These are phyloP conservation scores for Capsicum pubescens DNA, from an alignment of 257 asterid species.

Conservation along the genomic window DNA sequence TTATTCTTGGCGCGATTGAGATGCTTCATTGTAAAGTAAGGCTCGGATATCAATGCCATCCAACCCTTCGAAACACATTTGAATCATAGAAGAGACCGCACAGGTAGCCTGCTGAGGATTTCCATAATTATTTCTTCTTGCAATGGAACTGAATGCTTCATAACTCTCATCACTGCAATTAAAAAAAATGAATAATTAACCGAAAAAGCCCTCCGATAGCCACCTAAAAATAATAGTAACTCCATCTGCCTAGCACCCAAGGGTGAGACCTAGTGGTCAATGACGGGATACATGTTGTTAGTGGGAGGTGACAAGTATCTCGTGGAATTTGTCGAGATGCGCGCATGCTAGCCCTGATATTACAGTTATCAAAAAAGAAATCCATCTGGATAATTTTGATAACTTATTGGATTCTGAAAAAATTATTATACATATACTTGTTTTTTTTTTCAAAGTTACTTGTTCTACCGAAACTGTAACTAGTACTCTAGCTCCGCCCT, in stretches of 20 bases:
- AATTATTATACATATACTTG: not conserved
- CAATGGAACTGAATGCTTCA: not conserved
- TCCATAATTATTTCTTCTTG: constrained; percentile 24
- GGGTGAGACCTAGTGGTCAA: too few relatives aligned
- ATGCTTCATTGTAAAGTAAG: not conserved
- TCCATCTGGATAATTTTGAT: too few relatives aligned
- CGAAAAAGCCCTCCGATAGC: too few relatives aligned
- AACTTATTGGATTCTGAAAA: not conserved
- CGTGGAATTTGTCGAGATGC: too few relatives aligned
- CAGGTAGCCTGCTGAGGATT: constrained; percentile 31
- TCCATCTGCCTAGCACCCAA: too few relatives aligned
- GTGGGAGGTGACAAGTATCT: too few relatives aligned
- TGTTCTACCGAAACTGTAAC: not conserved
- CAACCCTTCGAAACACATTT: constrained; percentile 31
- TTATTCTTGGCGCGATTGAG: not conserved
- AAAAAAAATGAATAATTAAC: not conserved
- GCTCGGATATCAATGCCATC: not conserved
- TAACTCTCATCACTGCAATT: not conserved
- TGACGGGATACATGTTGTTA: too few relatives aligned
- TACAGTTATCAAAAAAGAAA: too few relatives aligned
- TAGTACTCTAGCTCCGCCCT: not conserved
- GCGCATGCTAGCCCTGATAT: too few relatives aligned
- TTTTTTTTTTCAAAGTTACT: not conserved
- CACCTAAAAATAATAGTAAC: too few relatives aligned
- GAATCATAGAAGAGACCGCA: constrained; percentile 32